Percentiles rank a stretch among this genome's conserved stretches.
Evolutionary conservation across 2,329 filamentous ascomycete species (phyloP).

Genomic region (Chrysoporthe austroafricana): DNA sequence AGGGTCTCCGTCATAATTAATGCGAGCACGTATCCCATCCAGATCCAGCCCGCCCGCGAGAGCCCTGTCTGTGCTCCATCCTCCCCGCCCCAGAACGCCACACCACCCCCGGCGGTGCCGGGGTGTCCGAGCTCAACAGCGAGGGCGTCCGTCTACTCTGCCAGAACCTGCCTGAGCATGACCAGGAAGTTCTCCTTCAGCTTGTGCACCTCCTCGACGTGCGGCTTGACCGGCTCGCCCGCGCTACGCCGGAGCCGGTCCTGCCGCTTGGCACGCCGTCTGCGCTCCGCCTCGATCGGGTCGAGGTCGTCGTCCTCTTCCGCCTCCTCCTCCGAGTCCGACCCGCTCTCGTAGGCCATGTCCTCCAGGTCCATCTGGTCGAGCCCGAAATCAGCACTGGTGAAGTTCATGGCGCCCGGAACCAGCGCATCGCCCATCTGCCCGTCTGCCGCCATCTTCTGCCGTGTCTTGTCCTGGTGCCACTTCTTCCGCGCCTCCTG

Average conservation of each 20-base stretch:
- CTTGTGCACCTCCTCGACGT: conserved; percentile 78
- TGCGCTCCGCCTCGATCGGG: conserved; percentile 85
- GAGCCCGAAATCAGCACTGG: conserved; percentile 85
- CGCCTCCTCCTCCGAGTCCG: conserved; percentile 65
- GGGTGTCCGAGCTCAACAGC: background rate
- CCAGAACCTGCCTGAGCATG: conserved; percentile 82
- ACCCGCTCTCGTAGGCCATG: conserved; percentile 73
- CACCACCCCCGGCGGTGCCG: background rate
- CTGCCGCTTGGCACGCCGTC: conserved; percentile 74
- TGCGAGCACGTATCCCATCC: background rate
- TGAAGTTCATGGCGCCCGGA: conserved; percentile 66
- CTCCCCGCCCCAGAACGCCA: background rate
- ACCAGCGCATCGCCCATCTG: conserved; percentile 53
- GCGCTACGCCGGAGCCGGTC: conserved; percentile 80
- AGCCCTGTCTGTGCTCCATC: background rate
- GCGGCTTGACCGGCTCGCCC: conserved; percentile 82
- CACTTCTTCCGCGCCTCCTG: conserved; percentile 95
- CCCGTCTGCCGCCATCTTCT: conserved; percentile 94
- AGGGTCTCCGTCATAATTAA: background rate
- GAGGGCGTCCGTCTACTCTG: conserved; percentile 56
- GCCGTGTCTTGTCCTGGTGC: conserved; percentile 96
- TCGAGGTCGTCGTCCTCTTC: conserved; percentile 79
- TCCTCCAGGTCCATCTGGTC: conserved; percentile 86
- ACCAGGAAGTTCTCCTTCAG: conserved; percentile 77
- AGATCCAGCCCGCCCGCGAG: background rate